These are phyloP conservation scores for Larix kaempferi DNA, from an alignment of 75 land plant species.

Conservation along the genomic window DNA sequence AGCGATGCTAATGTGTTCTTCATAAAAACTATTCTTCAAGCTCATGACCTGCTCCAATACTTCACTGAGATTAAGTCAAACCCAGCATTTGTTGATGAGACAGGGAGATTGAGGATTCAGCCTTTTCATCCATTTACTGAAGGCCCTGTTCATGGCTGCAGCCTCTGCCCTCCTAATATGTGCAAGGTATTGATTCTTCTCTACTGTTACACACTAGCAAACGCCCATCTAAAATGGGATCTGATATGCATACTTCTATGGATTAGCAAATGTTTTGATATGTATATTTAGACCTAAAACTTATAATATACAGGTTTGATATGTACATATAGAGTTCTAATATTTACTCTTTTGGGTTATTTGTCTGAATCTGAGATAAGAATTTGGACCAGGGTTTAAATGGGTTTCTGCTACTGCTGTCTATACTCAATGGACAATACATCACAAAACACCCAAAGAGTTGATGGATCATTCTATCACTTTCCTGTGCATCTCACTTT, in stretches of 20 bases:
- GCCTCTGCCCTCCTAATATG: slow-evolving; percentile 80
- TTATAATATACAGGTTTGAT: too few species aligned
- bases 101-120: slow-evolving; percentile 55
- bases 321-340: too few species aligned
- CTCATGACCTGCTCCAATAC: slow-evolving; percentile 45
- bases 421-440: background rate
- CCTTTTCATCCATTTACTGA: slow-evolving; percentile 57
- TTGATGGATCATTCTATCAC: too few species aligned
- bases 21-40: slow-evolving; percentile 67
- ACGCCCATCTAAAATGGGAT: background rate
- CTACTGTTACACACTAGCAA: background rate
- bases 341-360: too few species aligned
- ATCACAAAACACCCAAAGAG: too few species aligned
- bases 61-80: slow-evolving; percentile 77
- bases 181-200: slow-evolving; percentile 62
- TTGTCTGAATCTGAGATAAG: background rate
- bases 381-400: too few species aligned
- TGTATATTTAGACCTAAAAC: too few species aligned
- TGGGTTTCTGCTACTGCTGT: background rate
- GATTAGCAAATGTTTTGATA: background rate
- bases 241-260: background rate
- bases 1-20: slow-evolving; percentile 83
- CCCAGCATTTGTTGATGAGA: slow-evolving; percentile 54
- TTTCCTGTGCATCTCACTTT: too few species aligned
- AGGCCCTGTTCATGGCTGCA: slow-evolving; percentile 59